Conservation (phyloP, 257 asterid genomes). For the Anisodus tanguticus region DNA sequence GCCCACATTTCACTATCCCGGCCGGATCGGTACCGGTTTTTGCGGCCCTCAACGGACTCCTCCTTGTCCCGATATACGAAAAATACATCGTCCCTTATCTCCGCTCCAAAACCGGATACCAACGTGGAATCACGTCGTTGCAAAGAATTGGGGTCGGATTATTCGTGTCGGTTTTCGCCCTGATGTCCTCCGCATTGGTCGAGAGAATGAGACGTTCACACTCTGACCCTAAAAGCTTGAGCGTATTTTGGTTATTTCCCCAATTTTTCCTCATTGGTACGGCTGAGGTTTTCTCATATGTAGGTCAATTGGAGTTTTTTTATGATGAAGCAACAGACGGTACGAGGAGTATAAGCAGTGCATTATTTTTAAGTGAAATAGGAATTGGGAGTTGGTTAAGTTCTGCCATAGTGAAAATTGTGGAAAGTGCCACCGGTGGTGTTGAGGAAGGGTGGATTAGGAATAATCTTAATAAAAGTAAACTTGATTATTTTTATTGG, state of each 20-base stretch:
- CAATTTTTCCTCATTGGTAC: conserved; percentile 66
- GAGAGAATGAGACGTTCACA: conserved; percentile 54
- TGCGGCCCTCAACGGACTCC: conserved; percentile 61
- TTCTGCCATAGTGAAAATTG: conserved; percentile 61
- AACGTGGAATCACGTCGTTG: conserved; percentile 65
- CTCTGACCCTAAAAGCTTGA: conserved; percentile 29
- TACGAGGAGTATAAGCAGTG: conserved; percentile 78
- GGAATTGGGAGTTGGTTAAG: conserved; percentile 90
- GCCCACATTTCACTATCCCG: conserved; percentile 50
- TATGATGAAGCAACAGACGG: conserved; percentile 81
- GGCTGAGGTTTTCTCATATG: conserved; percentile 79
- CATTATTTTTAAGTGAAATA: conserved; percentile 73
- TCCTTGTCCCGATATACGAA: conserved; percentile 73
- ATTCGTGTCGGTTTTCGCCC: conserved; percentile 67
- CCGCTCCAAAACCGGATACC: conserved; percentile 62
- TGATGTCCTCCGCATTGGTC: conserved; percentile 64
- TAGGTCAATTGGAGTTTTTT: conserved; percentile 80
- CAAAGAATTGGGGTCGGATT: conserved; percentile 78
- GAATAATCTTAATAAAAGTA: conserved; percentile 54
- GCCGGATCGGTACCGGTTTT: conserved; percentile 70
- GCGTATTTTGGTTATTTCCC: conserved; percentile 75
- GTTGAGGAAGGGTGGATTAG: conserved; percentile 62
- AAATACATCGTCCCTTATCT: conserved; percentile 55
- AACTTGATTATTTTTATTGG: conserved; percentile 71
- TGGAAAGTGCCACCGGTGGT: conserved; percentile 54